Conservation (phyloP, 257 asterid genomes). For the Ligustrum vulgare region DNA sequence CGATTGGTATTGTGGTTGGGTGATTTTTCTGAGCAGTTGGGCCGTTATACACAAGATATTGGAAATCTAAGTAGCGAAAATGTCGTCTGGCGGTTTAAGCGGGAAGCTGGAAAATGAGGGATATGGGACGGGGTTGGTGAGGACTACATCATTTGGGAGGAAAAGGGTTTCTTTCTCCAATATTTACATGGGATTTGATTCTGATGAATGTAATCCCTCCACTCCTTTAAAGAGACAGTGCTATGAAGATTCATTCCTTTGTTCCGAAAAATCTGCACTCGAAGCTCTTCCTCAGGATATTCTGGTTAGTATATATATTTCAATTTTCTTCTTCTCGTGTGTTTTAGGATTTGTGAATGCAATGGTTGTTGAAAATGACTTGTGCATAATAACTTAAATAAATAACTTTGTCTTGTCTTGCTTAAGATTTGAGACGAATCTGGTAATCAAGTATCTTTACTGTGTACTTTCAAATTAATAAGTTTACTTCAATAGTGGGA, state of each 20-base stretch:
- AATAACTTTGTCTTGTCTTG: too few relatives aligned
- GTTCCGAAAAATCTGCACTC: conserved; percentile 32
- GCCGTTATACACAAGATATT: too few relatives aligned
- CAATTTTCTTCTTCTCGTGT: too few relatives aligned
- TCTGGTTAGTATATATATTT: conserved; percentile 39
- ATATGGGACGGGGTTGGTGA: conserved; percentile 40
- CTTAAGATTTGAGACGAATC: too few relatives aligned
- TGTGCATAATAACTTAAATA: too few relatives aligned
- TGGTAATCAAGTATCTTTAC: too few relatives aligned
- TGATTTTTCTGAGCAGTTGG: too few relatives aligned
- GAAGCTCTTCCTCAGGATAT: conserved; percentile 68
- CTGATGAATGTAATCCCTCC: conserved; percentile 7
- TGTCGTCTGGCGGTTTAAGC: conserved; percentile 21
- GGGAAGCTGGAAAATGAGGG: conserved; percentile 20
- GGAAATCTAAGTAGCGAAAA: neutral
- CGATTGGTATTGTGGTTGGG: too few relatives aligned
- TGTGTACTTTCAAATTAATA: too few relatives aligned
- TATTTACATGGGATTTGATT: neutral
- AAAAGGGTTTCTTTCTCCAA: conserved; percentile 46
- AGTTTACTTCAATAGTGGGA: too few relatives aligned
- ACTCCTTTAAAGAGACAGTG: conserved; percentile 40
- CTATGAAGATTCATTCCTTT: conserved; percentile 14
- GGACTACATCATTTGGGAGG: conserved; percentile 59
- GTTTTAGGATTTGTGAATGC: too few relatives aligned
- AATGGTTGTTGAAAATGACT: too few relatives aligned